Evolutionary conservation across 139 green algal genomes (phyloP).

Genomic region (Micractinium conductrix): DNA sequence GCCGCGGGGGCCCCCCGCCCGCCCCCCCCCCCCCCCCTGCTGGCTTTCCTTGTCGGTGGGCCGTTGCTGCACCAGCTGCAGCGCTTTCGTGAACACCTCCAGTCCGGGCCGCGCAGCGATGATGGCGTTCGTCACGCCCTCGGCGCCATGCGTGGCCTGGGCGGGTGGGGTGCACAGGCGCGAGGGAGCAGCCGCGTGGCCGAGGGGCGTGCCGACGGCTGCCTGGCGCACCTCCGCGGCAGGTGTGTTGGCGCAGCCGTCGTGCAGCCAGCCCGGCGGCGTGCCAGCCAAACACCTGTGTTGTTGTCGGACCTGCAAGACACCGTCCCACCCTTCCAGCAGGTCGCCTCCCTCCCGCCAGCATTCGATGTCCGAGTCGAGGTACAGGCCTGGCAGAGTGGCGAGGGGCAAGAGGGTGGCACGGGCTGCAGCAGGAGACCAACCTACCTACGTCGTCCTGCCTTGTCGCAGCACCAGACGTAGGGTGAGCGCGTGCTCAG

Average conservation of each 20-base stretch:
- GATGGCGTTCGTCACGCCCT: not conserved
- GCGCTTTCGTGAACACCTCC: not conserved
- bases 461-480: too few species aligned
- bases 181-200: too few species aligned
- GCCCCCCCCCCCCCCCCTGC: too few species aligned
- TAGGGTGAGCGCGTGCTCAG: too few species aligned
- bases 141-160: not conserved
- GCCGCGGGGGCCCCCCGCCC: too few species aligned
- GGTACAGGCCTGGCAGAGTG: not conserved
- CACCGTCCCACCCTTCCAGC: constrained; percentile 1
- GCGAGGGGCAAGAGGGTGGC: not conserved
- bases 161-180: not conserved
- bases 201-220: too few species aligned
- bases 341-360: constrained; percentile 1
- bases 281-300: too few species aligned
- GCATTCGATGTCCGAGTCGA: constrained; percentile 14
- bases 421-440: not conserved
- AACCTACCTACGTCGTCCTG: too few species aligned
- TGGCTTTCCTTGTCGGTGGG: too few species aligned
- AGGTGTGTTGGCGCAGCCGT: too few species aligned
- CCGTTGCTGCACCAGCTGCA: not conserved
- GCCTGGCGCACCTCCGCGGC: too few species aligned
- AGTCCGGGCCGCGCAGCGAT: constrained; percentile 1
- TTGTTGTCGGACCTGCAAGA: not conserved
- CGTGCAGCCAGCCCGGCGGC: too few species aligned